Percentiles rank a stretch among this genome's conserved stretches.
These are phyloP conservation scores for Pterula multifida DNA, from an alignment of 1,284 basidiomycete species.

Conservation along the genomic window DNA sequence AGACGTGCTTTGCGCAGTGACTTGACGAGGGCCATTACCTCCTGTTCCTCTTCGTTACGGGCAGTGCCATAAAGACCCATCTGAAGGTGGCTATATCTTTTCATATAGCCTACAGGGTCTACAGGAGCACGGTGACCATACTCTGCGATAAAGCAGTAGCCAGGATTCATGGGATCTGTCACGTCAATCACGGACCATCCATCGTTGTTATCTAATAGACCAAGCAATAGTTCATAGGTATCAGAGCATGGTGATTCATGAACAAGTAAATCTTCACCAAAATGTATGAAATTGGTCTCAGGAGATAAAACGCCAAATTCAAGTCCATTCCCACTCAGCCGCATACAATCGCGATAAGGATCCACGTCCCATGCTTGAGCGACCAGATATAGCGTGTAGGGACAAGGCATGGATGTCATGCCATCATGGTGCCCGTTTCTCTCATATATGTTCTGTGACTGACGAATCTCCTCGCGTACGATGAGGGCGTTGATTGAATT, in stretches of 20 bases:
- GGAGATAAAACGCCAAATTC: conserved; percentile 7
- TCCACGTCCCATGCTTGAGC: conserved; percentile 10
- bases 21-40: conserved; percentile 8
- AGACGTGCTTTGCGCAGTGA: conserved; percentile 11
- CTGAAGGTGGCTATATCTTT: conserved; percentile 15
- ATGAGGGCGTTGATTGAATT: conserved; percentile 23
- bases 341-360: conserved; percentile 5
- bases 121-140: conserved; percentile 10
- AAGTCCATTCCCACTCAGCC: not conserved
- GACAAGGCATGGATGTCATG: conserved; percentile 17
- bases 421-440: conserved; percentile 7
- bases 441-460: conserved; percentile 18
- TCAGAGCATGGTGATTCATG: too few relatives aligned
- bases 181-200: conserved; percentile 30
- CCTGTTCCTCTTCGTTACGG: conserved; percentile 2
- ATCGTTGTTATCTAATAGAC: conserved; percentile 24
- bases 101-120: conserved; percentile 19
- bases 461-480: conserved; percentile 21
- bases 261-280: conserved; percentile 13
- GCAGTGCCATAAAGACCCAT: conserved; percentile 1
- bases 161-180: conserved; percentile 20
- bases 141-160: conserved; percentile 20
- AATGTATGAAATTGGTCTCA: conserved; percentile 17
- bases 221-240: too few relatives aligned
- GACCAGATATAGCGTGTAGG: conserved; percentile 17